phyloP scores from a whole-genome alignment of 2,329 filamentous ascomycete species.

The Sporothrix mexicana region DNA sequence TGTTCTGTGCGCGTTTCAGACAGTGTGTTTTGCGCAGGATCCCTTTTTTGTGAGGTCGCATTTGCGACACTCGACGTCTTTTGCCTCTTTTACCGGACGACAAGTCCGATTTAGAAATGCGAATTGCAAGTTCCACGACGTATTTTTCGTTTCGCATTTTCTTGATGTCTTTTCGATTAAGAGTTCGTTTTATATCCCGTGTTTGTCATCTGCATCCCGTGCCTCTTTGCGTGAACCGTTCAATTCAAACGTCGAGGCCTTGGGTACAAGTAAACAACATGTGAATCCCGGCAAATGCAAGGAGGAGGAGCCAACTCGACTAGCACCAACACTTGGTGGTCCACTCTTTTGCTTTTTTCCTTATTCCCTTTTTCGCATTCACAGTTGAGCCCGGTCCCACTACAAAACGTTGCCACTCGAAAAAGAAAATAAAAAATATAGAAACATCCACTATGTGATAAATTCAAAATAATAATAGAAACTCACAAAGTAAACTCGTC shows the following conservation, averaged over 20 bases:
- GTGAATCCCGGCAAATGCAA: background rate
- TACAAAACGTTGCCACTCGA: too few species aligned
- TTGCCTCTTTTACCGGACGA: background rate
- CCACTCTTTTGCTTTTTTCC: background rate
- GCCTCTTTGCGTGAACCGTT: background rate
- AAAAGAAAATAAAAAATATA: too few species aligned
- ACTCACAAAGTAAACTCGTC: background rate
- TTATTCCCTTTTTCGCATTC: too few species aligned
- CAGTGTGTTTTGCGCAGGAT: slow-evolving; percentile 3
- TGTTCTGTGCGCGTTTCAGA: slow-evolving; percentile 35
- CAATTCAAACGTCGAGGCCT: background rate
- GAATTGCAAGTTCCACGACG: background rate
- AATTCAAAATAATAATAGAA: too few species aligned
- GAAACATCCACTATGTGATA: too few species aligned
- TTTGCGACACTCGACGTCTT: background rate
- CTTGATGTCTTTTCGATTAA: background rate
- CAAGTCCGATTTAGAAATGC: background rate
- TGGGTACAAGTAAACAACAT: background rate
- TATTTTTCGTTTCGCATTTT: background rate
- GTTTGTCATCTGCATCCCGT: background rate
- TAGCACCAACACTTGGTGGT: background rate
- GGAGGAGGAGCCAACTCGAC: background rate
- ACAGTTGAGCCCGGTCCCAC: background rate
- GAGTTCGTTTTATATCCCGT: background rate
- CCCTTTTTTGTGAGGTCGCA: background rate